A percentile compares a stretch with the other conserved stretches of the same genome.
Conservation (phyloP, 2,329 filamentous ascomycete genomes). For the Rhinocladiella mackenziei region DNA sequence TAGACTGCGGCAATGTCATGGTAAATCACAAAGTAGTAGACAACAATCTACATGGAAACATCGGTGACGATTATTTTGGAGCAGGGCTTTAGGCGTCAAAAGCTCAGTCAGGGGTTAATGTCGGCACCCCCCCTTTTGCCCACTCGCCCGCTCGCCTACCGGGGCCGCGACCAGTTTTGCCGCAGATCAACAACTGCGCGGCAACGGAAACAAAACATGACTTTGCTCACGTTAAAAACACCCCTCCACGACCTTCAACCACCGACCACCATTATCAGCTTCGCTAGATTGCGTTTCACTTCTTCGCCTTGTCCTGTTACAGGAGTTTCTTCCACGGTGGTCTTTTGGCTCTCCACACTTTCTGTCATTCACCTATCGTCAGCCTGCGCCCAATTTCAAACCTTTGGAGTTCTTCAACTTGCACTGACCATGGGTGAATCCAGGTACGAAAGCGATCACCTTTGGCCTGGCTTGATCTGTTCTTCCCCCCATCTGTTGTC, state of each 20-base stretch:
- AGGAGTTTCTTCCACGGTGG: neutral
- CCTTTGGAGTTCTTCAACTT: neutral
- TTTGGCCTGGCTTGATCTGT: neutral
- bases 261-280: too few relatives aligned
- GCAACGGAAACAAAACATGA: slow-evolving; percentile 1
- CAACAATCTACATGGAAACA: too few relatives aligned
- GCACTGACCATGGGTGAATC: slow-evolving; percentile 59
- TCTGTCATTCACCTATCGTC: neutral
- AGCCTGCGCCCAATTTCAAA: slow-evolving; percentile 1
- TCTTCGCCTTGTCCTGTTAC: too few relatives aligned
- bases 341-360: too few relatives aligned
- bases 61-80: too few relatives aligned
- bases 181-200: slow-evolving; percentile 4
- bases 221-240: neutral
- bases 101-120: too few relatives aligned
- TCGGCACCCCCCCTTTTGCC: too few relatives aligned
- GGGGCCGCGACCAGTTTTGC: too few relatives aligned
- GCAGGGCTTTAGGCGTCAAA: too few relatives aligned
- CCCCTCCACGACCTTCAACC: neutral
- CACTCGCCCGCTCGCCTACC: too few relatives aligned
- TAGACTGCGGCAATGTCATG: slow-evolving; percentile 3
- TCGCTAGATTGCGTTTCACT: neutral
- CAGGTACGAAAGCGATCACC: slow-evolving; percentile 45
- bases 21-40: neutral
- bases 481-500: too few relatives aligned